phyloP scores from a whole-genome alignment of 1,139 yeast species.

The Ogataea hybrid region DNA sequence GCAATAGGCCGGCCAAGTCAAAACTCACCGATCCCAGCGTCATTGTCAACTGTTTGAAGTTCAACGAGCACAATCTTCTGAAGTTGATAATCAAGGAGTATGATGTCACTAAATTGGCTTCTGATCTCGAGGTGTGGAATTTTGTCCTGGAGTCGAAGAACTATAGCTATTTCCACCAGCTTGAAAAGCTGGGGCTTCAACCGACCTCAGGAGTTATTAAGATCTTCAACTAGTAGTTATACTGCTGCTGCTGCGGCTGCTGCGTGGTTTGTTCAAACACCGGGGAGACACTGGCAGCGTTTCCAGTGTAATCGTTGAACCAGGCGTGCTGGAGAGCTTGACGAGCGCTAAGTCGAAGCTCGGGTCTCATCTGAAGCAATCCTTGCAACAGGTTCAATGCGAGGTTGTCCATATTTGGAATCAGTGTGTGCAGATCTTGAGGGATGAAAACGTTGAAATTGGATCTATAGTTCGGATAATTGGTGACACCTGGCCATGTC shows the following conservation, averaged over 20 bases:
- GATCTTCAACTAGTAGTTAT: conserved; percentile 7
- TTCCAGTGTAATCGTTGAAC: conserved; percentile 72
- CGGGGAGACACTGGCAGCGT: conserved; percentile 7
- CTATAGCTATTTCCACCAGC: conserved; percentile 9
- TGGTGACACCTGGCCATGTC: conserved; percentile 93
- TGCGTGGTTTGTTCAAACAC: conserved; percentile 17
- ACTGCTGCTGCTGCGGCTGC: conserved; percentile 5
- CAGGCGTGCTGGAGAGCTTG: conserved; percentile 95
- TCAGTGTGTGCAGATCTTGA: conserved; percentile 74
- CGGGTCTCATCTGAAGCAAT: conserved; percentile 89
- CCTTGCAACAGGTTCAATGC: conserved; percentile 78
- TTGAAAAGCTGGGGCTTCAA: conserved; percentile 16
- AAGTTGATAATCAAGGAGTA: conserved; percentile 4
- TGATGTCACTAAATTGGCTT: conserved; percentile 4
- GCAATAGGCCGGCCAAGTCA: not conserved
- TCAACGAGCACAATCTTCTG: conserved; percentile 6
- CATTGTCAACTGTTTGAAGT: conserved; percentile 11
- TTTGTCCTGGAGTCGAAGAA: conserved; percentile 15
- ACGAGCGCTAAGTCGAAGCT: conserved; percentile 83
- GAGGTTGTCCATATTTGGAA: conserved; percentile 76
- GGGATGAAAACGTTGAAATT: conserved; percentile 79
- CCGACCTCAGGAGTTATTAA: conserved; percentile 13
- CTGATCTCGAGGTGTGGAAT: conserved; percentile 20
- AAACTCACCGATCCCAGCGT: conserved; percentile 6
- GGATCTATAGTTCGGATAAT: conserved; percentile 79